Base-by-base conservation (phyloP, 2,329 filamentous ascomycete genomes). In the Aspergillus tubingensis region DNA sequence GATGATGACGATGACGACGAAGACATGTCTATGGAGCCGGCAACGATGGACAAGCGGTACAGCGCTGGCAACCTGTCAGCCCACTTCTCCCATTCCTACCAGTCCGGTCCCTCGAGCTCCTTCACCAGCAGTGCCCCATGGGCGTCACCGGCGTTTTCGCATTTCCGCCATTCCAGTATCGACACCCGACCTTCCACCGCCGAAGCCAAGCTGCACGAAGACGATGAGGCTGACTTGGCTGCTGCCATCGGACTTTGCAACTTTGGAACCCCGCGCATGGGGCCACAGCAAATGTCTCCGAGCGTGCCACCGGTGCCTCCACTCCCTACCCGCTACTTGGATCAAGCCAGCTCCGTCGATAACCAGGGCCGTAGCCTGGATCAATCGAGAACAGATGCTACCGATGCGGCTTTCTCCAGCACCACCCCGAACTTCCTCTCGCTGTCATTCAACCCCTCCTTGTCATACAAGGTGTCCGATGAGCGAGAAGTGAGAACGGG, bases 211-310 rank as follows among this genome's bases (percentile, higher is more conserved):
- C 81, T 83, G 55, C 88, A 87, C 8, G 89, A 91, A 58, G 88
- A 94, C 69, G 92, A 96, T 65, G 93, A 96, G 72, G 89, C 88
- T 50, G 91, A 96, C 66, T 83, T 98, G 61, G 94, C 92, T 19
- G 93, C 93, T 13, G 93, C 94, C 3, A 91, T 97, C 53, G 91
- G 95, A 68, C 82, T 96, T 66, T 86, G 96, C 64, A 96, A 92
- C 76, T 95, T 96, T 75, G 88, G 89, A 66, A 97, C 92, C 51
- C 88, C 91, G 62, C 85, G 88, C 69, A 86, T 84, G 64, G 82
- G 86, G 58, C 83, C 88, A 44, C 81, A 84, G 13, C 82, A 84
- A 54, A 80, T 92, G 62, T 84, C 87, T 4, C 81, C 85, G 3
- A 91, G 96, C 69, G 88, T 92, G 5, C 94, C 94, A 39, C 92